These are phyloP conservation scores for Avena eriantha DNA, from an alignment of 176 grass and related monocot species.

Conservation along the genomic window DNA sequence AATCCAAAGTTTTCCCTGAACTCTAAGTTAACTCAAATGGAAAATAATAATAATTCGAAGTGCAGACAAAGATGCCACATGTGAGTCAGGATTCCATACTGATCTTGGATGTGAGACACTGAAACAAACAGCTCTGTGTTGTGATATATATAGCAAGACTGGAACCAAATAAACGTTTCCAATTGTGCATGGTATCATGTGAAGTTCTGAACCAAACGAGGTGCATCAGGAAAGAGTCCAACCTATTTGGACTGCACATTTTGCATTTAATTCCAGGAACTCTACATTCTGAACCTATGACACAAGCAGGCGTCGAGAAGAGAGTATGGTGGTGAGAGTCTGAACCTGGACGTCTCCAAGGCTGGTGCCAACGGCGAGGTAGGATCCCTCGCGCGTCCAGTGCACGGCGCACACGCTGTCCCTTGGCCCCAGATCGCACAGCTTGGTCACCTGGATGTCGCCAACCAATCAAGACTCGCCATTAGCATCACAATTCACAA, in stretches of 20 bases:
- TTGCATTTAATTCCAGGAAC: not conserved
- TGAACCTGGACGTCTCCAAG: conserved; percentile 92
- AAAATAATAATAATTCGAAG: too few relatives aligned
- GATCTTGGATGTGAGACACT: not conserved
- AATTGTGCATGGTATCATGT: not conserved
- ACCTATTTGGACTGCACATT: not conserved
- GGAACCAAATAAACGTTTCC: not conserved
- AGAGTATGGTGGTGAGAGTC: not conserved
- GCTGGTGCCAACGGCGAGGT: conserved; percentile 86
- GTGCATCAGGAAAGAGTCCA: not conserved
- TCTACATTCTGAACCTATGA: not conserved
- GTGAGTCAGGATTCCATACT: not conserved
- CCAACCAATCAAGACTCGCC: not conserved
- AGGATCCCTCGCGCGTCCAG: conserved; percentile 93
- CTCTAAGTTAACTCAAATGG: too few relatives aligned
- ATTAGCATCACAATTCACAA: not conserved
- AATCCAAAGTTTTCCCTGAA: too few relatives aligned
- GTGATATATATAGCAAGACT: not conserved
- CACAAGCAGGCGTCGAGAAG: not conserved
- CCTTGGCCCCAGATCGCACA: conserved; percentile 84
- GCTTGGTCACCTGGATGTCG: conserved; percentile 70
- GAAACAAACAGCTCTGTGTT: not conserved
- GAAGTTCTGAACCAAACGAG: not conserved
- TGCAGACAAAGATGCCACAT: not conserved
- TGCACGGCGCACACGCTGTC: conserved; percentile 90